Evolutionary conservation across 257 asterid genomes (phyloP), one percentile per base, ranked within the genome.

Genomic region (Solanum chmielewskii): DNA sequence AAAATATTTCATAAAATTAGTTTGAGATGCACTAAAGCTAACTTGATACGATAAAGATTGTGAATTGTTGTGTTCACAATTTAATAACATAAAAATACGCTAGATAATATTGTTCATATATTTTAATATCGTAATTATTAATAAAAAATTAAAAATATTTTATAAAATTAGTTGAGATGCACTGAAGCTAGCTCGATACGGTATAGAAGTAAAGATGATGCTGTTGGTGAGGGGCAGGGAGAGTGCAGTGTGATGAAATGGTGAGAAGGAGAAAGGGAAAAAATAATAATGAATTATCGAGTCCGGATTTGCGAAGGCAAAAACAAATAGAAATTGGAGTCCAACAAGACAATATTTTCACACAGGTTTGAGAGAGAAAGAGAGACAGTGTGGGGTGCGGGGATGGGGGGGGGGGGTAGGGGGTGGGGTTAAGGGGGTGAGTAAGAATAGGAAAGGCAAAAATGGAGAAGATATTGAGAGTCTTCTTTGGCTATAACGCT

Each of bases 401-500:
- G 39, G 25, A 5, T 11, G 84, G 60, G 56, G 83, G 60, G 59
- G 31, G 81, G n/a, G 27, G 3, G 11, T 2, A 0, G 41, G 64
- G 39, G 25, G 16, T 20, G 64, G 56, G 83, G 60, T 59, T 35
- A 4, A 18, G 60, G 42, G 64, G 76, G 88, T 52, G 88, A 76
- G 86, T 82, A 73, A 87, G 75, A 69, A 29, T 86, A 71, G 83
- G 86, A 85, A 31, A 86, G 86, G 66, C 89, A 92, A 93, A 92
- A 93, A 94, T 90, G 95, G 97, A 93, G 95, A 93, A 91, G 97
- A 94, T 93, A 90, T 89, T 90, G 93, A 87, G 93, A 92, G 95
- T 91, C 94, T 88, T 90, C 92, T 90, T 92, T 89, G 89, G 96
- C 89, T 88, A 49, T 77, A 35, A 73, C 49, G 49, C 81, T 70